phyloP scores from a whole-genome alignment of 225 moss, liverwort and hornwort genomes.

The Rhytidiadelphus loreus region DNA sequence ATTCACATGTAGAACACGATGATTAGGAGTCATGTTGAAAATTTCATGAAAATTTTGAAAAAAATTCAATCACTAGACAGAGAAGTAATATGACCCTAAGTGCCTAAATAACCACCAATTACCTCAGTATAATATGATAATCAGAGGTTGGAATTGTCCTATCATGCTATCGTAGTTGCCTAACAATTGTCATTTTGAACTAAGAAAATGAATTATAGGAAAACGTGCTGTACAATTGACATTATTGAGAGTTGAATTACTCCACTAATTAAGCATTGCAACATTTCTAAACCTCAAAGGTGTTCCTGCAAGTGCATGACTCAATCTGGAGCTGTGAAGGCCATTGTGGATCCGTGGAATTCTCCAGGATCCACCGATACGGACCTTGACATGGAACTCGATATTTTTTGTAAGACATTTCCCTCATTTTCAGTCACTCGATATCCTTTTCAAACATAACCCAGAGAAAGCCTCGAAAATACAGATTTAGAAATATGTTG shows the following conservation, averaged over 20 bases:
- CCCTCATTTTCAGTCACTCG: not conserved
- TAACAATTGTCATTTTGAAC: not conserved
- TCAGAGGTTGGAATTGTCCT: not conserved
- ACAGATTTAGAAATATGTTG: not conserved
- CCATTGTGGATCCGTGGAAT: not conserved
- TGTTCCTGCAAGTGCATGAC: not conserved
- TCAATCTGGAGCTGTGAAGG: not conserved
- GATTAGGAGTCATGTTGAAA: too few species aligned
- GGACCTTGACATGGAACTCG: too few species aligned
- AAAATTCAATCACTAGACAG: not conserved
- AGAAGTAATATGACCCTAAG: not conserved
- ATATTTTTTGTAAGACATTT: not conserved
- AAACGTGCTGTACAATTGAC: not conserved
- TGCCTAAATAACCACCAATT: not conserved
- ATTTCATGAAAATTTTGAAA: not conserved
- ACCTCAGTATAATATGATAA: not conserved
- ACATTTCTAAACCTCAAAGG: not conserved
- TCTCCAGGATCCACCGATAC: not conserved
- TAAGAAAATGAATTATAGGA: not conserved
- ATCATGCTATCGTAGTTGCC: too few species aligned
- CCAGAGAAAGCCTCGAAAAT: not conserved
- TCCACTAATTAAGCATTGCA: not conserved
- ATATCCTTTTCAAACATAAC: not conserved
- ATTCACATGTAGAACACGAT: not conserved
- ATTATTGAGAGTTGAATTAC: not conserved